Conservation (phyloP, 2,329 filamentous ascomycete genomes). For the Pyrenophora teres region DNA sequence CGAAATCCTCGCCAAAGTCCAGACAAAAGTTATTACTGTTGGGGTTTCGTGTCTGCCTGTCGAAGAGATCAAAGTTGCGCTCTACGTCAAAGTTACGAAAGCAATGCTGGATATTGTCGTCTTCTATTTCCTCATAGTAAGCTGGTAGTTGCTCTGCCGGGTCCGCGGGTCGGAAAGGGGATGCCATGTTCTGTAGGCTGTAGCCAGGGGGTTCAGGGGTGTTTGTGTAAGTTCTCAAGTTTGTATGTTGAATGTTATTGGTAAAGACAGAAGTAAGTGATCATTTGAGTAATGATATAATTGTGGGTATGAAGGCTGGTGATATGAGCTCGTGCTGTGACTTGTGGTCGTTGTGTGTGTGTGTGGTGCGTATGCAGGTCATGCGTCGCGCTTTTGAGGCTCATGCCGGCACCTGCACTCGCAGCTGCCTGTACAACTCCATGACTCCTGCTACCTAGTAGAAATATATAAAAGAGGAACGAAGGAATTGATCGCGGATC, state of each 20-base stretch:
- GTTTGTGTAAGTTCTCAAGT: neutral
- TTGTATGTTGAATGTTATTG: neutral
- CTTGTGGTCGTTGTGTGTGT: constrained; percentile 16
- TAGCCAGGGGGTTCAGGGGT: neutral
- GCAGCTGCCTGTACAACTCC: constrained; percentile 11
- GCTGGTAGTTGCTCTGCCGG: constrained; percentile 37
- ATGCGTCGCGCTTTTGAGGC: constrained; percentile 24
- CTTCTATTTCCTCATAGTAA: constrained; percentile 44
- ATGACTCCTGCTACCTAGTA: neutral
- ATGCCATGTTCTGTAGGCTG: constrained; percentile 25
- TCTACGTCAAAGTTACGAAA: constrained; percentile 62
- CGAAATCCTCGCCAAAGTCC: constrained; percentile 64
- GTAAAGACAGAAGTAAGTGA: constrained; percentile 3
- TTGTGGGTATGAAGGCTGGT: constrained; percentile 9
- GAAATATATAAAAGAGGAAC: neutral
- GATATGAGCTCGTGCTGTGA: constrained; percentile 36
- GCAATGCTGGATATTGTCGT: constrained; percentile 40
- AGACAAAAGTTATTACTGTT: constrained; percentile 64
- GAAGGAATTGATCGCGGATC: too few relatives aligned
- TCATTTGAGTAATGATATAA: constrained; percentile 2
- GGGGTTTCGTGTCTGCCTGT: constrained; percentile 49
- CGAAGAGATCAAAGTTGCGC: constrained; percentile 53
- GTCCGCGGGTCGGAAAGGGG: constrained; percentile 34
- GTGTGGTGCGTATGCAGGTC: constrained; percentile 31
- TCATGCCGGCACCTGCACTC: constrained; percentile 14